Percentiles rank a stretch among this genome's conserved stretches.
phyloP scores from a whole-genome alignment of 1,284 basidiomycete genomes.

The Trichosporon inkin region DNA sequence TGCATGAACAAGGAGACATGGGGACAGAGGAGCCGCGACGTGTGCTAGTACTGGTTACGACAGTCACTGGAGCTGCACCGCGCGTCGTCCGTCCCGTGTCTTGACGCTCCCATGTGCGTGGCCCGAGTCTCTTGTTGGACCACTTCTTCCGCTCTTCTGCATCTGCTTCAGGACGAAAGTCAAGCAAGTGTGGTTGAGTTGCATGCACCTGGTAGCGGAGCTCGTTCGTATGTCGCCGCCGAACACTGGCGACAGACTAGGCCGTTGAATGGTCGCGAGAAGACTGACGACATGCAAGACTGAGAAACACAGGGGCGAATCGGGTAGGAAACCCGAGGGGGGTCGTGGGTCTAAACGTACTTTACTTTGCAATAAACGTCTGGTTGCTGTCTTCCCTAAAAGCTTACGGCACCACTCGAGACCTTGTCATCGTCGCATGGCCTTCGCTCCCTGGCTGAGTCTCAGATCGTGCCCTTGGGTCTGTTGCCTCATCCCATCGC shows the following conservation, averaged over 20 bases:
- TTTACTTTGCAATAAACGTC: slow-evolving; percentile 10
- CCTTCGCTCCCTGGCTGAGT: background rate
- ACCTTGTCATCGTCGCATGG: slow-evolving; percentile 9
- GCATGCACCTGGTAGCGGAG: background rate
- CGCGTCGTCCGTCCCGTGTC: no score
- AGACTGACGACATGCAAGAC: slow-evolving; percentile 4
- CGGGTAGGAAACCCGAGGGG: slow-evolving; percentile 8
- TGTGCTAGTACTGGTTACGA: no score
- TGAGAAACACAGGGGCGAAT: background rate
- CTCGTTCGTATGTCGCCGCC: background rate
- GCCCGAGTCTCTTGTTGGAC: no score
- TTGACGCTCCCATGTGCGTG: no score
- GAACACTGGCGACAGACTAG: background rate
- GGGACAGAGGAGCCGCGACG: no score
- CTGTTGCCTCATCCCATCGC: slow-evolving; percentile 9
- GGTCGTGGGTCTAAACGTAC: slow-evolving; percentile 6
- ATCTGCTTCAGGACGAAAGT: background rate
- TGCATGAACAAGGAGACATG: no score
- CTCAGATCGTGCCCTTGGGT: background rate
- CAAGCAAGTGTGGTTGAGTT: no score
- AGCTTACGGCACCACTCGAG: slow-evolving; percentile 8
- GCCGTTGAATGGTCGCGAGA: background rate
- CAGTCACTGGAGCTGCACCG: no score
- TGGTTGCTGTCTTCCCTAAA: slow-evolving; percentile 7
- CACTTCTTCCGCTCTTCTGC: no score